Base-by-base conservation (phyloP, 2,329 filamentous ascomycete genomes). In the Penicillium sp. region DNA sequence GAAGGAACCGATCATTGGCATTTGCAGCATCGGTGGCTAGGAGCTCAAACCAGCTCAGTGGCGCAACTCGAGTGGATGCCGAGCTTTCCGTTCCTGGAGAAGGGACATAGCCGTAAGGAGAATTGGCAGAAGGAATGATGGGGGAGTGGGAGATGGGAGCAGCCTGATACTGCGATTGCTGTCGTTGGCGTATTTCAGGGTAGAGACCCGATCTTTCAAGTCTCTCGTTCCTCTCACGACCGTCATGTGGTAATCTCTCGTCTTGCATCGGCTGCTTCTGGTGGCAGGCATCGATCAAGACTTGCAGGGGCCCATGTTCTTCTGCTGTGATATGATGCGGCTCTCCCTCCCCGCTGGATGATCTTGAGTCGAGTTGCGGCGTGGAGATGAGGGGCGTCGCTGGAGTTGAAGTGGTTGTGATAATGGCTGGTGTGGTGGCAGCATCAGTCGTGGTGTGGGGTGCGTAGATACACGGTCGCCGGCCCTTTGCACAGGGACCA, bases 21-120 rank as follows among this genome's bases (percentile, higher is more conserved):
- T 82, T 80, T 51, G 79, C 78, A 45, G 80, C 80, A 58, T 82
- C 73, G 5, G 45, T 63, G 7, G 65, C 65, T 9, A 66, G 37
- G 2, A 83, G 69, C 53, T 82, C 81, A 63, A 83, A 83, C 79
- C 81, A 84, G 63, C 80, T 78, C 54, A 82, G 68, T 5, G 81
- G 80, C n/a, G 80, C 81, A 15, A 78, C 75, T 49, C 81, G 78
- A 15, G 76, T 65, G 1, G 69, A 68, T n/a, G 76, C 76, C 13
- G 76, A 77, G 7, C 56, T 62, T 44, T 78, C 67, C 2, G 78
- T 77, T 8, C 64, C 69, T n/a, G 69, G 69, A 15, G 71, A 72
- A 5, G 65, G 59, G 4, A 63, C 61, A 49, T 64, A 65, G 8
- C 62, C 62, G 35, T 61, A 59, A 8, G 55, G 54, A 0, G 64